Percentiles rank a stretch among this genome's conserved stretches.
Conservation (phyloP, 163 green algal genomes). For the Scenedesmus sp. region DNA sequence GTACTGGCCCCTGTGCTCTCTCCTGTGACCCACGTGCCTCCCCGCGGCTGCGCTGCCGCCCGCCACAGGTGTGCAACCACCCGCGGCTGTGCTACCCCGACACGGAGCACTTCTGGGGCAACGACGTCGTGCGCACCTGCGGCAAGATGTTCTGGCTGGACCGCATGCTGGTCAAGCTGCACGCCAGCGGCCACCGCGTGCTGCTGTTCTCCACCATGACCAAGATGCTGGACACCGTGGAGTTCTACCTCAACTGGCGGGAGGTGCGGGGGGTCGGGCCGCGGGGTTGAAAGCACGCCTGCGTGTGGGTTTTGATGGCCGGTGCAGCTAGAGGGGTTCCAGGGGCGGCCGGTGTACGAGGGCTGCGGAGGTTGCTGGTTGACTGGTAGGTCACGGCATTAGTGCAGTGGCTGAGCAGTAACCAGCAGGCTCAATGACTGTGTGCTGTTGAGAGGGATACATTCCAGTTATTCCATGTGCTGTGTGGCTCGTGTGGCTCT, state of each 20-base stretch:
- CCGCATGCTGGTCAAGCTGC: constrained; percentile 95
- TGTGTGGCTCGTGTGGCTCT: no score
- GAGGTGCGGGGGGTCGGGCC: neutral
- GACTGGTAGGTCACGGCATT: no score
- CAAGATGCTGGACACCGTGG: constrained; percentile 86
- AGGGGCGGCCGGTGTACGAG: neutral
- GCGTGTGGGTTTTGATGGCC: no score
- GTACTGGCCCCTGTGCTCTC: no score
- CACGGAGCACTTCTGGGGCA: constrained; percentile 53
- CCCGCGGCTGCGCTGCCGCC: no score
- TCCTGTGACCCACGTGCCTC: no score
- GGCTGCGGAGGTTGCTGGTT: no score
- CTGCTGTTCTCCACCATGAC: constrained; percentile 95
- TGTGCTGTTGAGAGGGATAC: no score
- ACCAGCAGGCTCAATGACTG: no score
- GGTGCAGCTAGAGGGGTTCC: neutral
- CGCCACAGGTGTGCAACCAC: constrained; percentile 98
- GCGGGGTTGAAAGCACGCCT: neutral
- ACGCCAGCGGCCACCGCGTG: constrained; percentile 81
- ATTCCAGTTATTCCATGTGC: no score
- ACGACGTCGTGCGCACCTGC: constrained; percentile 83
- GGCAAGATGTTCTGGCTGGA: constrained; percentile 97
- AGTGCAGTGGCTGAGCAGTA: no score
- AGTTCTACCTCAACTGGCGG: constrained; percentile 92
- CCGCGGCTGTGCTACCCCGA: constrained; percentile 88